Evolutionary conservation across 768 basidiomycete genomes (phyloP).

Genomic region (Pleurotus sapidus): DNA sequence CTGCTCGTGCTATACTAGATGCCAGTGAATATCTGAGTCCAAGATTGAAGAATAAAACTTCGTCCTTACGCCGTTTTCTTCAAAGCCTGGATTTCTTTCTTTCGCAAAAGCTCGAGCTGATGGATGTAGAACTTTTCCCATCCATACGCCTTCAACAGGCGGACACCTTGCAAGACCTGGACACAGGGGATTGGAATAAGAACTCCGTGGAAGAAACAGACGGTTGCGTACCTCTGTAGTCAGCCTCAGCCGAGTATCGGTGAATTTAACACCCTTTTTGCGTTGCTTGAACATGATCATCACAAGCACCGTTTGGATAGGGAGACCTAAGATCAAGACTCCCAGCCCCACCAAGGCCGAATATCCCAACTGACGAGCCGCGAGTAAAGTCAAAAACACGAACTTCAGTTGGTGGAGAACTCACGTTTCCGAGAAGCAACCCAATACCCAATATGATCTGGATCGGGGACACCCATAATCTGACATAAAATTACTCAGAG

Average conservation of each 20-base stretch:
- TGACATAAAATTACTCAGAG: conserved; percentile 31
- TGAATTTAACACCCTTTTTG: conserved; percentile 43
- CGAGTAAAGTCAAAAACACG: background rate
- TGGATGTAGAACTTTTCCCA: conserved; percentile 33
- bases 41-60: background rate
- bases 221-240: conserved; percentile 38
- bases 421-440: conserved; percentile 45
- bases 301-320: conserved; percentile 42
- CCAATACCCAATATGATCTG: conserved; percentile 47
- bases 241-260: conserved; percentile 50
- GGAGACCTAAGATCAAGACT: conserved; percentile 45
- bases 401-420: conserved; percentile 7
- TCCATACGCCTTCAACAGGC: conserved; percentile 44
- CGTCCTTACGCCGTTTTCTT: conserved; percentile 17
- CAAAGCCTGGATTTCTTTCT: conserved; percentile 16
- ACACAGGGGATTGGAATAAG: background rate
- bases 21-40: background rate
- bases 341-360: conserved; percentile 54
- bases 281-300: conserved; percentile 41
- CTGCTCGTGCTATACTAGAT: conserved; percentile 20
- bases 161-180: conserved; percentile 44
- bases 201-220: background rate
- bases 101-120: conserved; percentile 16
- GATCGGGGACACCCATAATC: background rate
- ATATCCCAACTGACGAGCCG: conserved; percentile 37